Evolutionary conservation across 2,329 filamentous ascomycete species (phyloP), one percentile per base, ranked within the genome.

Genomic region (Akanthomyces uredinophilus): DNA sequence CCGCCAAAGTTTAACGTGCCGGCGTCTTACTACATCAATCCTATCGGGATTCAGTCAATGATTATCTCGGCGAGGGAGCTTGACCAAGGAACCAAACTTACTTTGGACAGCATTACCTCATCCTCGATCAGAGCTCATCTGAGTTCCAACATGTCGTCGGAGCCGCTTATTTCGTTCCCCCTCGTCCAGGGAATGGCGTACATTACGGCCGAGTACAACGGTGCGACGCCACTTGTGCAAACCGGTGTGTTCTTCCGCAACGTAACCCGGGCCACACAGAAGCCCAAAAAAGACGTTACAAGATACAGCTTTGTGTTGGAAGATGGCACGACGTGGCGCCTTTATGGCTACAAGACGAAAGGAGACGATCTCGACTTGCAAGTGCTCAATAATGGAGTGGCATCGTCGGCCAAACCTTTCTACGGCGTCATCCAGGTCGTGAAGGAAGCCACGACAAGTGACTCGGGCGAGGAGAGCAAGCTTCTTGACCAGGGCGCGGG

Each of bases 171-270:
- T 22, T 88, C 85, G 0, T 92, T 96, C 66, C 92, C 93, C 0
- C 71, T 97, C 8, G 86, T 96, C 0, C 94, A 98, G 71, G 95
- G 95, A 13, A 95, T 96, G 86, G 88, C 86, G 0, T 96, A 92
- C 68, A 80, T 96, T 20, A 97, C 93, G 5, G 93, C 82, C 0
- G 74, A 89, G 20, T 98, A 93, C 74, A 81, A 80, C 60, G 85
- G 86, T 35, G 81, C 86, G 0, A 87, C 85, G 8, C 94, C 94
- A 0, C 70, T 87, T 4, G 81, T 98, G 49, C 87, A 93, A 67
- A 89, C 87, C 24, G 87, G 86, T 1, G 83, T 95, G 1, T 89
- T 88, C 64, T 96, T 94, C 78, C 81, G 82, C 62, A 86, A 82
- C 20, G 79, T 97, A 53, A 86, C 83, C n/a, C 81, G 80, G 41